These are phyloP conservation scores for Colletotrichum viniferum DNA, from an alignment of 2,329 filamentous ascomycete species.

Conservation along the genomic window DNA sequence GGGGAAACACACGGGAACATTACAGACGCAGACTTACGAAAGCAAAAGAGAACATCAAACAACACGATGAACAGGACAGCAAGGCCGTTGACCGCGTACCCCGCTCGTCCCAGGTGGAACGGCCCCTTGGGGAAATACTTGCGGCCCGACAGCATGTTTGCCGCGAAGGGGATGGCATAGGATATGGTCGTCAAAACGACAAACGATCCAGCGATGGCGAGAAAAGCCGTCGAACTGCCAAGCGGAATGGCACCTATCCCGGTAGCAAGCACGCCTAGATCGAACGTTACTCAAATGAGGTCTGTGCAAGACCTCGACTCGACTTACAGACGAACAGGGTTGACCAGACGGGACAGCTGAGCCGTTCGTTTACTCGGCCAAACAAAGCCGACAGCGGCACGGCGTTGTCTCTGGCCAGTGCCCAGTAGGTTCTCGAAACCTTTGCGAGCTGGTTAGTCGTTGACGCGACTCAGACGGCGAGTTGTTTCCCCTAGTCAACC, in stretches of 20 bases:
- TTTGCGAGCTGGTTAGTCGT: not conserved
- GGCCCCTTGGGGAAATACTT: conserved; percentile 55
- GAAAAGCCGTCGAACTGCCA: conserved; percentile 58
- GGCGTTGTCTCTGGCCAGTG: conserved; percentile 62
- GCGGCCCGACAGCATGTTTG: conserved; percentile 57
- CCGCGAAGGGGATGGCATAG: conserved; percentile 52
- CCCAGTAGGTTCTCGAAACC: conserved; percentile 49
- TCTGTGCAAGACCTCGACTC: not conserved
- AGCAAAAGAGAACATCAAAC: conserved; percentile 65
- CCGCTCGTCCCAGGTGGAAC: conserved; percentile 58
- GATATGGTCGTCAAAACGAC: conserved; percentile 60
- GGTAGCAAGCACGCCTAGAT: conserved; percentile 48
- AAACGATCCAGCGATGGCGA: conserved; percentile 62
- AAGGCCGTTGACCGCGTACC: conserved; percentile 51
- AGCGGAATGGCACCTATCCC: conserved; percentile 61
- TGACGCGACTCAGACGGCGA: not conserved
- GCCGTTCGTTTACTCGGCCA: conserved; percentile 48
- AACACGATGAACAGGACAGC: conserved; percentile 57
- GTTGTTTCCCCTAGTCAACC: not conserved
- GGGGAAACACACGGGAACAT: too few species aligned
- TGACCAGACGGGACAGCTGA: conserved; percentile 64
- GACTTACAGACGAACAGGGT: conserved; percentile 53
- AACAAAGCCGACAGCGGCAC: conserved; percentile 51
- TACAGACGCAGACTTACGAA: conserved; percentile 47
- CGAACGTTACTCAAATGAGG: not conserved